phyloP scores from a whole-genome alignment of 192 early-diverging fungal species.

The Piromyces finnis region DNA sequence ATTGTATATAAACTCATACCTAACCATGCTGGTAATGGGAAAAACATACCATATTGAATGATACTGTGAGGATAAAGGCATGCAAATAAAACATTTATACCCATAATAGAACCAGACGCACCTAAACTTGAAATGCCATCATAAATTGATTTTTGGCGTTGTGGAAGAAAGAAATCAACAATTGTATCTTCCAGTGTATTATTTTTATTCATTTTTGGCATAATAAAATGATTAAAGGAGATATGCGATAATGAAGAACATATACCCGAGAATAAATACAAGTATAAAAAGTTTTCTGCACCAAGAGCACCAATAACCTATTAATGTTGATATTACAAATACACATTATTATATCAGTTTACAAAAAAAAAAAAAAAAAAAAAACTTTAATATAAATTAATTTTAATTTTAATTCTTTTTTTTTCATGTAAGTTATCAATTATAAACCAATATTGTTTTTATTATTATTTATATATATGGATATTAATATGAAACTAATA shows the following conservation, averaged over 20 bases:
- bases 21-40: background rate
- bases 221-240: background rate
- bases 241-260: background rate
- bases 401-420: too few species aligned
- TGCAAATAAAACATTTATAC: background rate
- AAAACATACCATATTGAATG: background rate
- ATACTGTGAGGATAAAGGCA: background rate
- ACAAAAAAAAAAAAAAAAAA: too few species aligned
- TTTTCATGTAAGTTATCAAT: too few species aligned
- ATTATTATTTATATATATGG: too few species aligned
- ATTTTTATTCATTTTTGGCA: background rate
- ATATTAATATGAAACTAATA: too few species aligned
- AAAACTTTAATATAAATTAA: too few species aligned
- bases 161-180: background rate
- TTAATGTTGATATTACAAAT: too few species aligned
- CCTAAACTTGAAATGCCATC: background rate
- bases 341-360: too few species aligned
- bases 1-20: background rate
- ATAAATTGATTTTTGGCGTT: background rate
- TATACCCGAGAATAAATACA: background rate
- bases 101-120: background rate
- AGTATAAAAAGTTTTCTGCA: background rate
- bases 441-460: too few species aligned
- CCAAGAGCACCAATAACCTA: background rate
- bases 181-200: background rate